Evolutionary conservation across 202 grass and related monocot species (phyloP).

Genomic region (Brachypodium distachyon): DNA sequence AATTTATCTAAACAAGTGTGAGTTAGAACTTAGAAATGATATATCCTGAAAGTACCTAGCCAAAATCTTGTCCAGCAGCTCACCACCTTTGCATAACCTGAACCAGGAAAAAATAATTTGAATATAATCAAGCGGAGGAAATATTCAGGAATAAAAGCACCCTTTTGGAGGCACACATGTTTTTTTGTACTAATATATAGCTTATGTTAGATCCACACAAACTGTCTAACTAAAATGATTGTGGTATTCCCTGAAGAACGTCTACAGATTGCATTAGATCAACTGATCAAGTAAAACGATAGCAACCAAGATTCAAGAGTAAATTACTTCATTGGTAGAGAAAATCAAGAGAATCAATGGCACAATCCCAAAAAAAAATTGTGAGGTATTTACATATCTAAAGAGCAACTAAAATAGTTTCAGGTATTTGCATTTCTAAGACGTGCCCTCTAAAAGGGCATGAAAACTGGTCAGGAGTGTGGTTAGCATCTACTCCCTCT

Average conservation of each 20-base stretch:
- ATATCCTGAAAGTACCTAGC: slow-evolving; percentile 46
- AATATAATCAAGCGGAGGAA: slow-evolving; percentile 8
- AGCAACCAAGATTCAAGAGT: neutral
- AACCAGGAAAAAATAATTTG: neutral
- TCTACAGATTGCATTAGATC: neutral
- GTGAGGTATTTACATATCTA: neutral
- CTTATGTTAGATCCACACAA: neutral
- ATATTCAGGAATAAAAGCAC: neutral
- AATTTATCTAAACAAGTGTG: neutral
- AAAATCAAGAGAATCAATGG: neutral
- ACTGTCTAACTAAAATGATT: neutral
- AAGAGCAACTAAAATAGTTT: neutral
- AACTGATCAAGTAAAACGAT: neutral
- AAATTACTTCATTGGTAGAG: neutral
- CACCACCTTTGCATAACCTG: slow-evolving; percentile 92
- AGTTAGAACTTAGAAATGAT: slow-evolving; percentile 23
- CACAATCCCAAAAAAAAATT: neutral
- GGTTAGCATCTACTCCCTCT: neutral
- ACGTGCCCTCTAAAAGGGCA: neutral
- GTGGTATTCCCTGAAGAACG: neutral
- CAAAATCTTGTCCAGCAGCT: slow-evolving; percentile 82
- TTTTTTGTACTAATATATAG: neutral
- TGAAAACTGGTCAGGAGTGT: neutral
- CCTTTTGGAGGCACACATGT: neutral
- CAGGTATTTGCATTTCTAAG: neutral